phyloP scores from a whole-genome alignment of 257 asterid genomes.

The Solanum megistacrolobum region DNA sequence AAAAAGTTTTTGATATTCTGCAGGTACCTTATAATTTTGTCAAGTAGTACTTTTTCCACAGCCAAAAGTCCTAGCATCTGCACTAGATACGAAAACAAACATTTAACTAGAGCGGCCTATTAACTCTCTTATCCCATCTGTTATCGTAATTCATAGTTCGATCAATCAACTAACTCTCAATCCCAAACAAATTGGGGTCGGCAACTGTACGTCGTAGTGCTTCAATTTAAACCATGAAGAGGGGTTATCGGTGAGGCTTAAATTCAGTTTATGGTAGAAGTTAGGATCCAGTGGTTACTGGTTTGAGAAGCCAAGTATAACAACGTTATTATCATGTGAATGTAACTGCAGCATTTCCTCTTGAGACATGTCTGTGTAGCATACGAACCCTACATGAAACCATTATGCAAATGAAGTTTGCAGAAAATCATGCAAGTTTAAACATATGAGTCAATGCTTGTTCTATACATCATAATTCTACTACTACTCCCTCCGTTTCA shows the following conservation, averaged over 20 bases:
- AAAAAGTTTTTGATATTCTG: slow-evolving; percentile 81
- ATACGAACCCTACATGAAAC: not conserved
- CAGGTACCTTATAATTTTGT: slow-evolving; percentile 40
- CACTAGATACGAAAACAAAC: not conserved
- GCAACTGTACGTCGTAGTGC: not conserved
- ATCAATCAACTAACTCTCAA: not conserved
- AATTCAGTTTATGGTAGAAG: not conserved
- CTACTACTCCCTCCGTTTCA: not conserved
- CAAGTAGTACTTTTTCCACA: not conserved
- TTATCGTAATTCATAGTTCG: not conserved
- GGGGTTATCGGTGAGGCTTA: not conserved
- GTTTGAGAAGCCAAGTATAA: not conserved
- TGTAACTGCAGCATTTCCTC: not conserved
- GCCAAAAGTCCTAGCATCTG: not conserved
- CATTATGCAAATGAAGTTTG: not conserved
- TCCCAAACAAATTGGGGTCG: not conserved
- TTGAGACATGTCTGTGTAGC: not conserved
- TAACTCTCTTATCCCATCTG: not conserved
- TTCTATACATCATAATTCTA: not conserved
- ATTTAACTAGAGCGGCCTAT: not conserved
- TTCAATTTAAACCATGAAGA: not conserved
- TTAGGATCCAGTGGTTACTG: not conserved
- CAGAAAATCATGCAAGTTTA: not conserved
- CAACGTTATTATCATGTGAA: not conserved
- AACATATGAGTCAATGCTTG: not conserved